phyloP scores from a whole-genome alignment of 495 filamentous ascomycete species.

The Apiosordaria backusii region DNA sequence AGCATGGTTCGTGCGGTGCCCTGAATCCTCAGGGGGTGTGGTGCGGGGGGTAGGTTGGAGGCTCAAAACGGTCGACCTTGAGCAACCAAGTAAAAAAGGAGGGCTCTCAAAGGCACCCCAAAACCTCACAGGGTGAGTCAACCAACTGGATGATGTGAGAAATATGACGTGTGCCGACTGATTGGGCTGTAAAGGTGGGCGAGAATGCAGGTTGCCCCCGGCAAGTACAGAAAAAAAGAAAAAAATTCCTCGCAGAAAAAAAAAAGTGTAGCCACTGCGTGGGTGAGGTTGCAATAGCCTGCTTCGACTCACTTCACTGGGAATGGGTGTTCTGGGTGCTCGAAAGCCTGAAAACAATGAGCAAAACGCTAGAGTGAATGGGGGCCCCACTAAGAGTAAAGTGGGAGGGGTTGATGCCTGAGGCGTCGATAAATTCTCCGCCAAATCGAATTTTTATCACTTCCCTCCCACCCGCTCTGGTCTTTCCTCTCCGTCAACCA shows the following conservation, averaged over 20 bases:
- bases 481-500: constrained; percentile 33
- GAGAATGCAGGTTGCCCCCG: neutral
- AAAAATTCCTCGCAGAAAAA: neutral
- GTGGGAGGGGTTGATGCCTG: constrained; percentile 29
- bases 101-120: neutral
- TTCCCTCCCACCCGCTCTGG: constrained; percentile 13
- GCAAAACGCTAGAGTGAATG: neutral
- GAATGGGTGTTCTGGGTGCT: neutral
- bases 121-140: neutral
- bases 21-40: neutral
- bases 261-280: neutral
- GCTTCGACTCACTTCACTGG: neutral
- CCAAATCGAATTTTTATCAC: constrained; percentile 32
- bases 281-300: neutral
- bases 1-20: constrained; percentile 17
- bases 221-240: neutral
- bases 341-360: neutral
- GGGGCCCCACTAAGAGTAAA: constrained; percentile 20
- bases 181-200: neutral
- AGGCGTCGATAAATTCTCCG: constrained; percentile 29
- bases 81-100: neutral
- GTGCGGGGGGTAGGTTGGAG: neutral
- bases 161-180: neutral
- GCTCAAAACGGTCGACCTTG: neutral
- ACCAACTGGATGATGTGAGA: neutral